phyloP scores from a whole-genome alignment of 2,329 filamentous ascomycete genomes.

The Graphium sp. region DNA sequence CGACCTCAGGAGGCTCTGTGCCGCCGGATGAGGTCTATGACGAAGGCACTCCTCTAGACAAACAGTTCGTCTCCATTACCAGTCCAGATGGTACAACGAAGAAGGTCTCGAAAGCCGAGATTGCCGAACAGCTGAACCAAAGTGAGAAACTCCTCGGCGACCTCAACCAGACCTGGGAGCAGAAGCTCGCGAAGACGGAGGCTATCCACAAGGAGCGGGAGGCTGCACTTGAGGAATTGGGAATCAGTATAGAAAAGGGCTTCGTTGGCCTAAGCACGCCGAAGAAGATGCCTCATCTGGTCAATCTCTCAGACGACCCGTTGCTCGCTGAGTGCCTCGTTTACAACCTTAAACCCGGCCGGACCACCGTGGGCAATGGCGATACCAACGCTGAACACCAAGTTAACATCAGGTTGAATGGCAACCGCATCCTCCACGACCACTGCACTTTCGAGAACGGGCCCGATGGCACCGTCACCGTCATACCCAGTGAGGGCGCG shows the following conservation, averaged over 20 bases:
- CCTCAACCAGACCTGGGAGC: conserved; percentile 96
- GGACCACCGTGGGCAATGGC: conserved; percentile 85
- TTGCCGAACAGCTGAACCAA: conserved; percentile 88
- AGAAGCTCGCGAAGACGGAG: conserved; percentile 89
- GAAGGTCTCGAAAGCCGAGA: conserved; percentile 96
- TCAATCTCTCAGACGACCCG: conserved; percentile 92
- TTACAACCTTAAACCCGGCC: conserved; percentile 93
- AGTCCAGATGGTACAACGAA: conserved; percentile 72
- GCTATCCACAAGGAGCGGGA: conserved; percentile 96
- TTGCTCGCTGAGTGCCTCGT: conserved; percentile 89
- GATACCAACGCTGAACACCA: conserved; percentile 60
- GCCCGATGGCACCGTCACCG: conserved; percentile 76
- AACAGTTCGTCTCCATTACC: conserved; percentile 93
- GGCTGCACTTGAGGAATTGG: conserved; percentile 83
- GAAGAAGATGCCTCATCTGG: conserved; percentile 98
- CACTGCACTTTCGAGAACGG: conserved; percentile 88
- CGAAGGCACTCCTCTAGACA: conserved; percentile 77
- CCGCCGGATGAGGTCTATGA: conserved; percentile 72
- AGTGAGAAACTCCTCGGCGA: conserved; percentile 93
- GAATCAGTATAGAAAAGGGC: conserved; percentile 97
- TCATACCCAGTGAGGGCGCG: conserved; percentile 79
- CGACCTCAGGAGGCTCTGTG: conserved; percentile 21
- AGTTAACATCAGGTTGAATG: conserved; percentile 85
- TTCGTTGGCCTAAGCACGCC: conserved; percentile 90
- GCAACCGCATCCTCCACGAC: conserved; percentile 78